Evolutionary conservation across 306 rosid species (phyloP), one percentile per base, ranked within the genome.

Genomic region (Prinsepia uniflora): DNA sequence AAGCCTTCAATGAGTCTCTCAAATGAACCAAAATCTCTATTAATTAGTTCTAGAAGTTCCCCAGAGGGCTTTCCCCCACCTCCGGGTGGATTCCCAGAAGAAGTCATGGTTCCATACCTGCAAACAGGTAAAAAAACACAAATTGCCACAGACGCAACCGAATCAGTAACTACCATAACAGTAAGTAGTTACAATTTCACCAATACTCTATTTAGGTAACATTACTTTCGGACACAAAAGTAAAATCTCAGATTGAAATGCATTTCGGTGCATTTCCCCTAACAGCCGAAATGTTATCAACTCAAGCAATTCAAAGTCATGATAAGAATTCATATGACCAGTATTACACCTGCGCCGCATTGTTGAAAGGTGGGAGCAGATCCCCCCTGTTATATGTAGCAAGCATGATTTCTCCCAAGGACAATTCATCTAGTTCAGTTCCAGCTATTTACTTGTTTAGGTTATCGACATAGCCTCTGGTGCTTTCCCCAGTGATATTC

Each of bases 401-500:
- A 65, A 83, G 65, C 18, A 93, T 42, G 43, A 81, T 52, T 46
- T 87, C 92, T 74, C 88, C 94, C 12, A 90, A 86, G 5, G 89
- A 81, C 78, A 76, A 45, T 24, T 65, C 87, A 3, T 84, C 88
- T 34, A 93, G 87, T 61, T 87, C 96, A 9, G 96, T 90, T 80
- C 88, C 98, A n/a, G 43, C 96, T 48, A 87, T 86, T 80, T 88
- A 93, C 73, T 79, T 81, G 82, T 93, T 93, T 49, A 93, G 83
- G 80, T 93, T 93, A 47, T 90, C 93, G 48, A 88, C 92, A 50
- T 93, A 93, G 63, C 84, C 80, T 77, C 88, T 85, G 98, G 76
- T 93, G 98, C 91, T 88, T 93, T 60, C 97, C 98, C 98, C 98
- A 88, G 64, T 93, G 97, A 80, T 76, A 88, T 59, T 93, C 94